Evolutionary conservation across 2,329 filamentous ascomycete species (phyloP).

Genomic region (Aspergillus arachidicola): DNA sequence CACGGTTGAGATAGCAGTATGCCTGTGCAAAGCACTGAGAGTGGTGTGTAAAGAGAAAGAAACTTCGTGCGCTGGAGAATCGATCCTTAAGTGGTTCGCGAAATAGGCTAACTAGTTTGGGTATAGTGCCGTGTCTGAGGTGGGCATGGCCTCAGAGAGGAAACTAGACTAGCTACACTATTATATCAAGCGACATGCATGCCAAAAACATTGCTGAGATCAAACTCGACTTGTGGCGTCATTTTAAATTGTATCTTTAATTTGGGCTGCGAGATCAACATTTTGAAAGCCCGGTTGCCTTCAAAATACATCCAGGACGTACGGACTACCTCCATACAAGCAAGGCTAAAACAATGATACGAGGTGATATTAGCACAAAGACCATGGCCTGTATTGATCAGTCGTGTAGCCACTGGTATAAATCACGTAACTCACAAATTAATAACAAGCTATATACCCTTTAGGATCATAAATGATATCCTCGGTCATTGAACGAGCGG

Average conservation of each 20-base stretch:
- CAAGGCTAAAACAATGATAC: not conserved
- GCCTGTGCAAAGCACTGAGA: slow-evolving; percentile 45
- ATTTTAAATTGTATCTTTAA: not conserved
- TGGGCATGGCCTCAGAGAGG: not conserved
- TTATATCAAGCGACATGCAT: not conserved
- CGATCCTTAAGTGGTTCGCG: slow-evolving; percentile 22
- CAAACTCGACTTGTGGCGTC: not conserved
- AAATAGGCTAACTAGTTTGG: slow-evolving; percentile 23
- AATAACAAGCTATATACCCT: not conserved
- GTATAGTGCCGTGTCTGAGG: slow-evolving; percentile 13
- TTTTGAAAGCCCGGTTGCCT: no score
- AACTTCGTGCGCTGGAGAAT: slow-evolving; percentile 16
- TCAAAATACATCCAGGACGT: not conserved
- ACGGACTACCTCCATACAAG: not conserved
- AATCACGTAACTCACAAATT: not conserved
- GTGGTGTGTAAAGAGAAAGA: slow-evolving; percentile 37
- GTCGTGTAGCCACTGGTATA: no score
- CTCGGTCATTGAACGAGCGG: not conserved
- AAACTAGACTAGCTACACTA: not conserved
- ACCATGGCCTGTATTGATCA: not conserved
- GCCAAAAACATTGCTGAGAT: not conserved
- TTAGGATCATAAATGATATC: not conserved
- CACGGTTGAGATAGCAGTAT: slow-evolving; percentile 33
- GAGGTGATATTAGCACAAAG: not conserved
- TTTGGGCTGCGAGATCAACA: not conserved